Base-by-base conservation (phyloP, 2,329 filamentous ascomycete genomes). In the Alternaria hordeiaustralica region DNA sequence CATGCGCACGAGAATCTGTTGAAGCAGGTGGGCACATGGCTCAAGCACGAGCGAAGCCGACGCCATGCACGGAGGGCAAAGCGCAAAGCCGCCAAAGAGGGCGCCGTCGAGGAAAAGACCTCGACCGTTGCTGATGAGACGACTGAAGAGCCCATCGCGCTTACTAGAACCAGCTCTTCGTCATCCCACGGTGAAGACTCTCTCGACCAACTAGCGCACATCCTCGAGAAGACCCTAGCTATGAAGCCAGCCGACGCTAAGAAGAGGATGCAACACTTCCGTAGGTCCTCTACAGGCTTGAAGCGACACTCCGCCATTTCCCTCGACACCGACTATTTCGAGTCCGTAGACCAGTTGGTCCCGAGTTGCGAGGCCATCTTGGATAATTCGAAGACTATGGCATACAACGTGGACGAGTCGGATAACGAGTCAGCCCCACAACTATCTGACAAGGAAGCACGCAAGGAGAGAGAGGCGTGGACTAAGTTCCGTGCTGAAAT, bases 401-500 rank as follows among this genome's bases (percentile, higher is more conserved):
- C 90, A 55, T 97, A 96, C 76, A 86, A 84, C 13, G 89, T 89
- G 23, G 89, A 90, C 30, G 81, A 82, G 11, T 78, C 81, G 13
- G 81, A 82, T 5, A 88, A 88, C 18, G 78, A 76, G 6, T 65
- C 73, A 5, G 81, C 82, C 11, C 79, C 80, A 6, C 81, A 82
- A 6, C 82, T 83, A 21, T 78, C 79, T 13, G 79, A 80, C 47
- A 80, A 80, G 3, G 82, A 81, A 6, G 82, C 81, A 55, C 84
- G 82, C 59, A 93, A 91, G 75, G 92, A 95, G 63, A 87, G 84
- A 45, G 89, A 92, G 75, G 89, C 89, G 3, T 97, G 95, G 96
- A 77, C 87, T n/a, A 84, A 80, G 9, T 99, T 97, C 85, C 97
- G 97, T 79, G 91, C 89, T 64, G 95, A 99, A 76, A 96, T 98